Percentiles rank a stretch among this genome's conserved stretches.
These are phyloP conservation scores for Kodamaea hsintzibuensis DNA, from an alignment of 805 yeast genomes.

Conservation along the genomic window DNA sequence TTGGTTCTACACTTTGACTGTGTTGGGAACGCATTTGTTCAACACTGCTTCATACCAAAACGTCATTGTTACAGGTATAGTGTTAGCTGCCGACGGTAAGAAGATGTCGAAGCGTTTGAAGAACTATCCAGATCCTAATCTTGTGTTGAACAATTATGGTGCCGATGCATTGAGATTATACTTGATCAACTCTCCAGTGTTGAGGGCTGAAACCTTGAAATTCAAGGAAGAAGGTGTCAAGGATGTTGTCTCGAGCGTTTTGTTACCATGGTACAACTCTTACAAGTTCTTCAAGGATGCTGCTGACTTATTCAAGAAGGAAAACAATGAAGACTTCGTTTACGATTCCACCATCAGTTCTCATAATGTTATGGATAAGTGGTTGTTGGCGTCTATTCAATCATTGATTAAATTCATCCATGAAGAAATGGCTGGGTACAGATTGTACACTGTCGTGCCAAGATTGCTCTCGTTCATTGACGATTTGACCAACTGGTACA, in stretches of 20 bases:
- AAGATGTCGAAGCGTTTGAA: slow-evolving; percentile 98
- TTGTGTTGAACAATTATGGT: slow-evolving; percentile 84
- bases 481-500: slow-evolving; percentile 97
- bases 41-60: slow-evolving; percentile 91
- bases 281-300: slow-evolving; percentile 96
- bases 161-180: slow-evolving; percentile 97
- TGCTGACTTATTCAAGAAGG: slow-evolving; percentile 79
- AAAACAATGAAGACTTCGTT: slow-evolving; percentile 65
- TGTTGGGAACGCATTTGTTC: slow-evolving; percentile 92
- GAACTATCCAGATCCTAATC: slow-evolving; percentile 94
- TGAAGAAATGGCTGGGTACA: slow-evolving; percentile 84
- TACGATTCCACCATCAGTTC: slow-evolving; percentile 67
- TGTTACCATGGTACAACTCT: slow-evolving; percentile 98
- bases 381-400: slow-evolving; percentile 97
- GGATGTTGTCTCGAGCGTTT: slow-evolving; percentile 93
- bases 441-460: slow-evolving; percentile 95
- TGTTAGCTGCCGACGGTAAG: slow-evolving; percentile 96
- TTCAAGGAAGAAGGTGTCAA: slow-evolving; percentile 99
- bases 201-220: slow-evolving; percentile 93
- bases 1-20: slow-evolving; percentile 97
- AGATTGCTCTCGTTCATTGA: slow-evolving; percentile 85
- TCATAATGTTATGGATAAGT: slow-evolving; percentile 92
- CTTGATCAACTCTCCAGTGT: slow-evolving; percentile 94
- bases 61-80: slow-evolving; percentile 95
- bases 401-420: slow-evolving; percentile 85